Percentiles rank a stretch among this genome's conserved stretches.
phyloP scores from a whole-genome alignment of 495 filamentous ascomycete species.

The Penicillium chermesinum region DNA sequence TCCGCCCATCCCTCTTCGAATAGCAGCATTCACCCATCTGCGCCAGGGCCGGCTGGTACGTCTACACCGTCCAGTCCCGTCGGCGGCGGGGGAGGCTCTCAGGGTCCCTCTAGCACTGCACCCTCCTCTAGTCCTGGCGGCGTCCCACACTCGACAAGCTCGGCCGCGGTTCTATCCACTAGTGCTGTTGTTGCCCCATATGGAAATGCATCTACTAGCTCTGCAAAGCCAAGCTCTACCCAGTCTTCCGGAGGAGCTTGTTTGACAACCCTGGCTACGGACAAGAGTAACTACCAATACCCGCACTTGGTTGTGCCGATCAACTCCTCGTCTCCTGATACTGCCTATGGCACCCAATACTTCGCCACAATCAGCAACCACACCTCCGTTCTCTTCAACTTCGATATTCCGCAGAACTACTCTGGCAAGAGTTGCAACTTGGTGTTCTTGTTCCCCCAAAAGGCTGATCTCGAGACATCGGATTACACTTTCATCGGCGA shows the following conservation, averaged over 20 bases:
- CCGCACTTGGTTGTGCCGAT: conserved; percentile 66
- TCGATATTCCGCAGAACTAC: conserved; percentile 54
- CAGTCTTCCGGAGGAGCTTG: conserved; percentile 31
- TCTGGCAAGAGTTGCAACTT: conserved; percentile 57
- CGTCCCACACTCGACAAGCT: neutral
- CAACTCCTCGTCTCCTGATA: conserved; percentile 49
- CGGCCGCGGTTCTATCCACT: neutral
- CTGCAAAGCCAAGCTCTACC: conserved; percentile 11
- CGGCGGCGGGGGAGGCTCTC: neutral
- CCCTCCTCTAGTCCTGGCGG: conserved; percentile 5
- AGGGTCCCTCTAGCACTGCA: neutral
- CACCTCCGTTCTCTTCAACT: conserved; percentile 62
- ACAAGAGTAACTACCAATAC: conserved; percentile 46
- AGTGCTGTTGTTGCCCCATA: conserved; percentile 1
- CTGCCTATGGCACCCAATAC: conserved; percentile 46
- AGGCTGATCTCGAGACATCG: conserved; percentile 48
- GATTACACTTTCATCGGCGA: conserved; percentile 53
- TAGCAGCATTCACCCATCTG: no score
- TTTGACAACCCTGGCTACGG: conserved; percentile 40
- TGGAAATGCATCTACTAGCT: conserved; percentile 2
- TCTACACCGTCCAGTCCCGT: no score
- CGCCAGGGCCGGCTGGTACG: neutral
- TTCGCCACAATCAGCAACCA: conserved; percentile 51
- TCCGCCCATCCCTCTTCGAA: neutral
- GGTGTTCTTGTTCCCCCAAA: conserved; percentile 60